phyloP scores from a whole-genome alignment of 164 flowering plant species.

The Annona cherimola region DNA sequence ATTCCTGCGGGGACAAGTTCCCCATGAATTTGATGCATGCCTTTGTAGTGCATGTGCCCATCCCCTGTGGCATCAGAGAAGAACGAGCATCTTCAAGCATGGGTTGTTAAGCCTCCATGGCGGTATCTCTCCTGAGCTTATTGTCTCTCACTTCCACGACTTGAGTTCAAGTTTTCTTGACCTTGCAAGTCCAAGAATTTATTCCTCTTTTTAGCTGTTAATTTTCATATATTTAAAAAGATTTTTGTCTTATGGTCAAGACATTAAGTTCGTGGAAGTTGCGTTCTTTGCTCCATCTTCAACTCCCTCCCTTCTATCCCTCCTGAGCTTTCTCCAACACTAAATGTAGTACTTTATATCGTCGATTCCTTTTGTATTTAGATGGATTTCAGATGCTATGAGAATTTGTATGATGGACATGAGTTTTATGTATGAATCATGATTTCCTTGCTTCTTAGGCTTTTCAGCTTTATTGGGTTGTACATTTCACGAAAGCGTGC shows the following conservation, averaged over 20 bases:
- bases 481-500: no score
- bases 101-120: slow-evolving; percentile 15
- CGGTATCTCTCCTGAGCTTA: slow-evolving; percentile 69
- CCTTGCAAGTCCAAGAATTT: slow-evolving; percentile 61
- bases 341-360: background rate
- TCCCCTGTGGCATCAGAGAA: background rate
- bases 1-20: background rate
- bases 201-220: background rate
- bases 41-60: background rate
- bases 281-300: no score
- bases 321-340: slow-evolving; percentile 27
- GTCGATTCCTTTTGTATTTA: background rate
- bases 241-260: background rate
- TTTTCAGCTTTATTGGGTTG: no score
- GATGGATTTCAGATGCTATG: no score
- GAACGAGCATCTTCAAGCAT: no score
- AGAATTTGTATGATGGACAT: no score
- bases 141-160: slow-evolving; percentile 18
- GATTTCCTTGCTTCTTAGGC: no score
- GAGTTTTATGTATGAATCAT: no score
- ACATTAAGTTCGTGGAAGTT: slow-evolving; percentile 9
- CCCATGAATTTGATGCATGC: slow-evolving; percentile 7
- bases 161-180: slow-evolving; percentile 47
- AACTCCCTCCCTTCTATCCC: slow-evolving; percentile 23
- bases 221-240: slow-evolving; percentile 3